A percentile compares a stretch with the other conserved stretches of the same genome.
Evolutionary conservation across 345 rosid species (phyloP).

Genomic region (Melaleuca alternifolia): DNA sequence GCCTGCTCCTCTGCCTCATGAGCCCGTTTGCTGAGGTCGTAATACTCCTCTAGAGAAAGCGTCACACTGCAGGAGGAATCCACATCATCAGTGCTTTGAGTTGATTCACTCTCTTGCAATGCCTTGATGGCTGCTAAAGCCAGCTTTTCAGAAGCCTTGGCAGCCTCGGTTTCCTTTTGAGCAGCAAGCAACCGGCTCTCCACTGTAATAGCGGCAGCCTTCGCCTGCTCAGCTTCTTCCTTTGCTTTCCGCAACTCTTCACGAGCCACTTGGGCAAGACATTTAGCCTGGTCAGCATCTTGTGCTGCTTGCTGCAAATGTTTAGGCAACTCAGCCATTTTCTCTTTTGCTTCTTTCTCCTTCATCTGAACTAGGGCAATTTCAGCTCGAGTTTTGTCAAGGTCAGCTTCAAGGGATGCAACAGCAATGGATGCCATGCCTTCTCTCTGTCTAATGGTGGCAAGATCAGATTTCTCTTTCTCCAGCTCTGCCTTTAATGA

Average conservation of each 20-base stretch:
- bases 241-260: constrained; percentile 69
- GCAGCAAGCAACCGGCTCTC: constrained; percentile 70
- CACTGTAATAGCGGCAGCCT: constrained; percentile 62
- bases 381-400: constrained; percentile 48
- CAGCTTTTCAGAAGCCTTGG: constrained; percentile 74
- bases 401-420: constrained; percentile 69
- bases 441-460: constrained; percentile 61
- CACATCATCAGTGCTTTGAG: constrained; percentile 14
- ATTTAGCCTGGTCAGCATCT: constrained; percentile 78
- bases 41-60: constrained; percentile 80
- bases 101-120: constrained; percentile 71
- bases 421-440: constrained; percentile 77
- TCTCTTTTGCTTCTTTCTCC: constrained; percentile 61
- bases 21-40: constrained; percentile 69
- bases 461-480: constrained; percentile 52
- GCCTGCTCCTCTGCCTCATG: constrained; percentile 80
- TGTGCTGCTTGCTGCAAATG: constrained; percentile 60
- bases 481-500: constrained; percentile 69
- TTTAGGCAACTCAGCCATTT: constrained; percentile 55
- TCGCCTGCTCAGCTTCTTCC: constrained; percentile 84
- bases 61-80: constrained; percentile 52
- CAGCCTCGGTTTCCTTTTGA: constrained; percentile 83
- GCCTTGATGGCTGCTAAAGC: constrained; percentile 86
- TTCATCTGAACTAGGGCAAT: constrained; percentile 50
- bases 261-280: constrained; percentile 49